Conservation (phyloP, 2,329 filamentous ascomycete species). For the Neophaeococcomyces mojaviensis region DNA sequence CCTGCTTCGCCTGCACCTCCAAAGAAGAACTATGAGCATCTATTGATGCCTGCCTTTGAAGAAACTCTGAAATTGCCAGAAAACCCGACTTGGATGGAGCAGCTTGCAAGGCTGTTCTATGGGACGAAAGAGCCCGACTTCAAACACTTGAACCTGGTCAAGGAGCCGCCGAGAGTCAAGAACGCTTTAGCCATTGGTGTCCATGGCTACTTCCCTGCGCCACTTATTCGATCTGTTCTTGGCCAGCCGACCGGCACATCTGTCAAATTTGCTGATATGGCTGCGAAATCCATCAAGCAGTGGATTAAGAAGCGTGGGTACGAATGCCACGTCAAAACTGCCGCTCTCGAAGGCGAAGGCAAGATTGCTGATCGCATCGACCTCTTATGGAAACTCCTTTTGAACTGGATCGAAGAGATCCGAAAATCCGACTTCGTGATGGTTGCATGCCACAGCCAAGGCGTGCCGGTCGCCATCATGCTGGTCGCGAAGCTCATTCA, state of each 20-base stretch:
- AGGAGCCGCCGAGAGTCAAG: slow-evolving; percentile 63
- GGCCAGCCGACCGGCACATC: slow-evolving; percentile 95
- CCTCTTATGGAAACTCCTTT: slow-evolving; percentile 83
- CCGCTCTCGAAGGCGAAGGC: slow-evolving; percentile 89
- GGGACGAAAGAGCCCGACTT: slow-evolving; percentile 50
- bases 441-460: slow-evolving; percentile 91
- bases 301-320: slow-evolving; percentile 73
- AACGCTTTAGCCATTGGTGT: slow-evolving; percentile 89
- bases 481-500: slow-evolving; percentile 87
- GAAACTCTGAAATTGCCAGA: slow-evolving; percentile 39
- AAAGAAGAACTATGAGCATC: slow-evolving; percentile 34
- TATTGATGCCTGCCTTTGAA: slow-evolving; percentile 42
- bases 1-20: slow-evolving; percentile 19
- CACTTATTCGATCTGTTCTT: slow-evolving; percentile 78
- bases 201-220: slow-evolving; percentile 86
- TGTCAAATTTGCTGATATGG: slow-evolving; percentile 81
- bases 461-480: slow-evolving; percentile 89
- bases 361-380: slow-evolving; percentile 84
- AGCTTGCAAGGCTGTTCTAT: slow-evolving; percentile 38
- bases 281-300: slow-evolving; percentile 71
- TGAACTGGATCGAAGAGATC: slow-evolving; percentile 92
- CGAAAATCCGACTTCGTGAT: slow-evolving; percentile 81
- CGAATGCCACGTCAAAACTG: slow-evolving; percentile 78
- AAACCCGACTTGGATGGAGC: slow-evolving; percentile 58
- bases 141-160: slow-evolving; percentile 65